Evolutionary conservation across 257 asterid genomes (phyloP).

Genomic region (Salvia miltiorrhiza): DNA sequence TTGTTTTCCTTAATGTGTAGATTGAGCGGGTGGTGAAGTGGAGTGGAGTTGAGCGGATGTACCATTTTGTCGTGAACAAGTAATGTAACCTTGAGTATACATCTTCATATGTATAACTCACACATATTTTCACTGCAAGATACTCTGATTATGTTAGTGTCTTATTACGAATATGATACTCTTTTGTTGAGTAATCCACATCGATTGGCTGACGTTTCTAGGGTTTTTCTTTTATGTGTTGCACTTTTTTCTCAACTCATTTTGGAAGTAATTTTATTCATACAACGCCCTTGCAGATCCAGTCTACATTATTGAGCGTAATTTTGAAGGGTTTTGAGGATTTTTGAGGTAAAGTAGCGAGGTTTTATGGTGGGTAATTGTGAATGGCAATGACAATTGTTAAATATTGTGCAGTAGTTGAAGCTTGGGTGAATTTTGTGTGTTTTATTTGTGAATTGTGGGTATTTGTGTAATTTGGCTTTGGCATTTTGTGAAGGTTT

Average conservation of each 20-base stretch:
- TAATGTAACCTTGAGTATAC: no score
- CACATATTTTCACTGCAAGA: no score
- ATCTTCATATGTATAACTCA: no score
- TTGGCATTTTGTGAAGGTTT: constrained; percentile 24
- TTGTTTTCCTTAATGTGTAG: no score
- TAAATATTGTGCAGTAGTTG: constrained; percentile 14
- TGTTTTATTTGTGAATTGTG: constrained; percentile 17
- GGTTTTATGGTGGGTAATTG: constrained; percentile 18
- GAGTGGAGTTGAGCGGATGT: no score
- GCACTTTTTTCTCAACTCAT: constrained; percentile 17
- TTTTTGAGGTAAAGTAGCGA: constrained; percentile 10
- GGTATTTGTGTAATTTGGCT: constrained; percentile 8
- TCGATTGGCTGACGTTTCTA: constrained; percentile 3
- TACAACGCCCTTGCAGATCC: constrained; percentile 41
- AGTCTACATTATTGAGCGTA: neutral
- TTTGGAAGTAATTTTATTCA: constrained; percentile 35
- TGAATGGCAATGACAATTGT: constrained; percentile 9
- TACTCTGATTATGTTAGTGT: no score
- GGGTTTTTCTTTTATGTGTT: constrained; percentile 19
- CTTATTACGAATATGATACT: no score
- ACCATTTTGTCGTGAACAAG: no score
- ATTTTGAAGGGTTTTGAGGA: constrained; percentile 15
- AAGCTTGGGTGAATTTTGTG: neutral
- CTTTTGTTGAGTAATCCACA: no score
- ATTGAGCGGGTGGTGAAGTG: no score